These are phyloP conservation scores for Gaeumannomyces sp. DNA, from an alignment of 2,329 filamentous ascomycete genomes.

Conservation along the genomic window DNA sequence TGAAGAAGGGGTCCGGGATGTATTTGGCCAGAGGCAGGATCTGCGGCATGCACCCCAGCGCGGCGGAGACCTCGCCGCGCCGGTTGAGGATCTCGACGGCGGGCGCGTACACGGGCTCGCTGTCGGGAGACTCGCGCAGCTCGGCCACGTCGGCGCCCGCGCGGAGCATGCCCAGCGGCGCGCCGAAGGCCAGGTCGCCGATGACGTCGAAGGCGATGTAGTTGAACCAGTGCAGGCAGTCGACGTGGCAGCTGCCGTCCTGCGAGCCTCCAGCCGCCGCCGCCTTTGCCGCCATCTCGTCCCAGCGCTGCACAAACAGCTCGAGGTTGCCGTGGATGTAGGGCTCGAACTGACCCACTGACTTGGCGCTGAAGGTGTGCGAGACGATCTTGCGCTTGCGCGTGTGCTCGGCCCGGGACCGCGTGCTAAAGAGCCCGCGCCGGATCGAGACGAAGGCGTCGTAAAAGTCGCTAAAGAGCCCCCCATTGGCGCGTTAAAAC, in stretches of 20 bases:
- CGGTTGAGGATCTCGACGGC: slow-evolving; percentile 87
- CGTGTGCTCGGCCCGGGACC: slow-evolving; percentile 73
- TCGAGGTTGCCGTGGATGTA: slow-evolving; percentile 79
- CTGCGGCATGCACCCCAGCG: slow-evolving; percentile 66
- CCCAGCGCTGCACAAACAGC: slow-evolving; percentile 67
- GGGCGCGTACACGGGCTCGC: slow-evolving; percentile 60
- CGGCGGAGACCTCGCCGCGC: slow-evolving; percentile 76
- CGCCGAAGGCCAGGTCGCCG: slow-evolving; percentile 61
- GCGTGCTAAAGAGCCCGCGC: slow-evolving; percentile 83
- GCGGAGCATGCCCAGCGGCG: slow-evolving; percentile 77
- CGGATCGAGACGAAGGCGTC: slow-evolving; percentile 86
- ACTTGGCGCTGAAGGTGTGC: slow-evolving; percentile 81
- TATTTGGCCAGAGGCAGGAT: slow-evolving; percentile 77
- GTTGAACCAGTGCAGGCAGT: slow-evolving; percentile 78
- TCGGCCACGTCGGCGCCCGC: slow-evolving; percentile 72
- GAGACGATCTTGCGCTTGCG: slow-evolving; percentile 85
- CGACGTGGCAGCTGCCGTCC: slow-evolving; percentile 55
- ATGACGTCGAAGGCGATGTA: slow-evolving; percentile 51
- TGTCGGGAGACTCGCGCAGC: slow-evolving; percentile 55
- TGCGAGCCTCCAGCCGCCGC: slow-evolving; percentile 20
- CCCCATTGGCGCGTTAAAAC: not conserved
- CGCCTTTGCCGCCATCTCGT: slow-evolving; percentile 44
- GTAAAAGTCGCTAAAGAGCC: slow-evolving; percentile 66
- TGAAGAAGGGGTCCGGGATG: slow-evolving; percentile 78
- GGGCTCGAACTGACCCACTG: slow-evolving; percentile 76